phyloP scores from a whole-genome alignment of 768 basidiomycete genomes.

The Collybia mongolica region DNA sequence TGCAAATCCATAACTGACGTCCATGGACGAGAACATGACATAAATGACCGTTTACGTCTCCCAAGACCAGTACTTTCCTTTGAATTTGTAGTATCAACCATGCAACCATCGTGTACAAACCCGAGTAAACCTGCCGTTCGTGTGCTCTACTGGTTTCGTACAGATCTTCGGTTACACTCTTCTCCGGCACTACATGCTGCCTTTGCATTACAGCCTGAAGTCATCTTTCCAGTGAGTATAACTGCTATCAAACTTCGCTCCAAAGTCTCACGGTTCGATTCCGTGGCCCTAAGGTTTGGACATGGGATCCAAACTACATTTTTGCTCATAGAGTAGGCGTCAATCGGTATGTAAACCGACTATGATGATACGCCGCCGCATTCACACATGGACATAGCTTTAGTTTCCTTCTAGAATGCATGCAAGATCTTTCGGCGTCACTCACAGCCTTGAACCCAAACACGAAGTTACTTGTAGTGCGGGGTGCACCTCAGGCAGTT shows the following conservation, averaged over 20 bases:
- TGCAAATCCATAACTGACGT: too few species aligned
- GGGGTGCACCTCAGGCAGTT: conserved; percentile 13
- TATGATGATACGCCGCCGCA: neutral
- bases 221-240: neutral
- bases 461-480: conserved; percentile 21
- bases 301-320: neutral
- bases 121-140: neutral
- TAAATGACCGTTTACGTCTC: too few species aligned
- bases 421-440: conserved; percentile 10
- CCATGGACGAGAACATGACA: too few species aligned
- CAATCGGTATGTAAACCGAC: conserved; percentile 4
- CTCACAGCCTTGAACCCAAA: conserved; percentile 9
- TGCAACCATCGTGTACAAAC: neutral
- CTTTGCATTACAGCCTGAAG: neutral
- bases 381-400: conserved; percentile 6
- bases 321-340: conserved; percentile 9
- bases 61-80: too few species aligned
- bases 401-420: conserved; percentile 11
- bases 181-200: conserved; percentile 5
- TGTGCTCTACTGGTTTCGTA: conserved; percentile 4
- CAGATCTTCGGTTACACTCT: conserved; percentile 5
- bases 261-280: neutral
- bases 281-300: neutral
- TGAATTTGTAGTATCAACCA: too few species aligned
- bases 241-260: too few species aligned